phyloP scores from a whole-genome alignment of 139 green algal genomes.

The Chlorella sp. region DNA sequence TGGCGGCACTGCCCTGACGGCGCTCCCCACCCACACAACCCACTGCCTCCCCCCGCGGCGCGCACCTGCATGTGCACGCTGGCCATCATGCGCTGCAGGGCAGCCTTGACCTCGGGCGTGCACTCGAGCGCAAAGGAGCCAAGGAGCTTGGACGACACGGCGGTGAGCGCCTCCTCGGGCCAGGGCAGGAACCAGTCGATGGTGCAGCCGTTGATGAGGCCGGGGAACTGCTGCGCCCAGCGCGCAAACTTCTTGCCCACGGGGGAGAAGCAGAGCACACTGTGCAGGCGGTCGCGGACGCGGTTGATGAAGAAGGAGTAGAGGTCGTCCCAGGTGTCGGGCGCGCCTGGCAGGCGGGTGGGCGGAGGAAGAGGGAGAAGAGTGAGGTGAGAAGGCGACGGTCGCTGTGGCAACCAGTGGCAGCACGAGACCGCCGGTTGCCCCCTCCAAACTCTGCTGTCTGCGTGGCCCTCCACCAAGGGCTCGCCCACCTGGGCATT shows the following conservation, averaged over 20 bases:
- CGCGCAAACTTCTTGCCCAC: slow-evolving; percentile 86
- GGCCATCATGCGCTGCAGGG: slow-evolving; percentile 87
- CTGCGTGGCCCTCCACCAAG: too few species aligned
- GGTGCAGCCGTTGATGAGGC: slow-evolving; percentile 94
- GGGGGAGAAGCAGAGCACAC: slow-evolving; percentile 93
- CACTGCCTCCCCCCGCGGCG: too few species aligned
- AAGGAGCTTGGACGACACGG: slow-evolving; percentile 86
- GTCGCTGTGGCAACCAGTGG: too few species aligned
- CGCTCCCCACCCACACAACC: too few species aligned
- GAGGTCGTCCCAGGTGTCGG: slow-evolving; percentile 93
- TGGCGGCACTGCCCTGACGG: too few species aligned
- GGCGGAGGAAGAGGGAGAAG: neutral
- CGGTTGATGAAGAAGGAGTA: slow-evolving; percentile 91
- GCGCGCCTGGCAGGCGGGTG: slow-evolving; percentile 34
- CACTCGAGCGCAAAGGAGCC: slow-evolving; percentile 87
- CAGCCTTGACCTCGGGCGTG: slow-evolving; percentile 67
- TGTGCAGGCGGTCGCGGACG: slow-evolving; percentile 90
- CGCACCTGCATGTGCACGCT: slow-evolving; percentile 85
- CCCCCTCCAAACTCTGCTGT: too few species aligned
- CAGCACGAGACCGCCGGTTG: too few species aligned
- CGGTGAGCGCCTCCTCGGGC: slow-evolving; percentile 73
- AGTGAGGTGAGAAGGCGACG: neutral
- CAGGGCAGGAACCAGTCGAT: slow-evolving; percentile 93
- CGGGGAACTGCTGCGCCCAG: slow-evolving; percentile 87
- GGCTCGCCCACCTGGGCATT: slow-evolving; percentile 37